phyloP scores from a whole-genome alignment of 106 monocot species.

The Dioscorea dumetorum region DNA sequence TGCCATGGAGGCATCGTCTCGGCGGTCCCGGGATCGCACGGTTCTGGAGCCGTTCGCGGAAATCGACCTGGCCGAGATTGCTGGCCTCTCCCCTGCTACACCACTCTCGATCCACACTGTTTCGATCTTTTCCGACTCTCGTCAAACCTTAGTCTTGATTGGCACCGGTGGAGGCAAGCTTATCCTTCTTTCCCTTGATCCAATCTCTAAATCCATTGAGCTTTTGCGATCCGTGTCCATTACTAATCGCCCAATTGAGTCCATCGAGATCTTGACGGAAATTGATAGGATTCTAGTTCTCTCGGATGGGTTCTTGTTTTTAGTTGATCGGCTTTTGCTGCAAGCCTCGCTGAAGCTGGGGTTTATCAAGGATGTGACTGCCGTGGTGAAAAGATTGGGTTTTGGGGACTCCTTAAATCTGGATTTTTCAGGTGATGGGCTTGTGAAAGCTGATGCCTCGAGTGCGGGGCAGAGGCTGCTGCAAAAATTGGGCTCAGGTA shows the following conservation, averaged over 20 bases:
- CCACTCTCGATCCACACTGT: constrained; percentile 56
- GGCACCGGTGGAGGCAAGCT: constrained; percentile 71
- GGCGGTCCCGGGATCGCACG: constrained; percentile 30
- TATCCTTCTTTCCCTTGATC: constrained; percentile 39
- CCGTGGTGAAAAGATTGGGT: constrained; percentile 40
- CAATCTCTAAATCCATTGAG: neutral
- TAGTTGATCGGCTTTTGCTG: constrained; percentile 41
- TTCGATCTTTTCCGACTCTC: constrained; percentile 24
- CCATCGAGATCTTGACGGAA: constrained; percentile 47
- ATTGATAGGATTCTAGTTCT: constrained; percentile 47
- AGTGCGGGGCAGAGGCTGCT: constrained; percentile 35
- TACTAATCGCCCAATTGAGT: constrained; percentile 36
- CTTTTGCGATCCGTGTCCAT: constrained; percentile 42
- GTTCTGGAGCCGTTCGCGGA: constrained; percentile 50
- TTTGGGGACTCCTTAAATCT: constrained; percentile 15
- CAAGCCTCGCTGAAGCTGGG: constrained; percentile 42
- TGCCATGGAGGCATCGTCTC: neutral
- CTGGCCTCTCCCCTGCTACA: constrained; percentile 31
- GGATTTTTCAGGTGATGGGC: constrained; percentile 30
- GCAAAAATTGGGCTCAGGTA: constrained; percentile 36
- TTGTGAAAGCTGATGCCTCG: constrained; percentile 18
- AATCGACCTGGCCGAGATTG: constrained; percentile 43
- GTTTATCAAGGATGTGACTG: constrained; percentile 40
- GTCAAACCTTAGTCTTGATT: constrained; percentile 38
- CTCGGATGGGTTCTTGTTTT: constrained; percentile 52